A percentile compares a stretch with the other conserved stretches of the same genome.
Evolutionary conservation across 305 asterid genomes (phyloP).

Genomic region (Fraxinus angustifolia): DNA sequence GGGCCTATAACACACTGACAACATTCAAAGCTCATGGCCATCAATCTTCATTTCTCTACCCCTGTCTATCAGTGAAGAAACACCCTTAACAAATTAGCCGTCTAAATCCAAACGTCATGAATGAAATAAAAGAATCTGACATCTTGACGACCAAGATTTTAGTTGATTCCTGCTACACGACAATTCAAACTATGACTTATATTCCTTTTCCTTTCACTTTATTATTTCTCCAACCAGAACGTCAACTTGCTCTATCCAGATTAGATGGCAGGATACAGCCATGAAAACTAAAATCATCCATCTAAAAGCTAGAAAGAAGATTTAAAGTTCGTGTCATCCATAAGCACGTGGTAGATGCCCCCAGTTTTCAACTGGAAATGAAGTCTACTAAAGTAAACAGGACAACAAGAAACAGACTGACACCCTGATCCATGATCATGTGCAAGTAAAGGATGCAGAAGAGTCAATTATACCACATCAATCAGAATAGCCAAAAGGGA

Average conservation of each 20-base stretch:
- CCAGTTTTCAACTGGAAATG: not conserved
- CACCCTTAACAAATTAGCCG: slow-evolving; percentile 1
- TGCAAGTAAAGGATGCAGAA: slow-evolving; percentile 9
- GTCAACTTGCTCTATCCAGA: slow-evolving; percentile 20
- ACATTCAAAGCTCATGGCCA: slow-evolving; percentile 10
- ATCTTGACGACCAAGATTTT: not conserved
- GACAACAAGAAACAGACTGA: slow-evolving; percentile 4
- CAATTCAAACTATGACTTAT: not conserved
- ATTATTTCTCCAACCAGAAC: slow-evolving; percentile 13
- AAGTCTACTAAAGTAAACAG: slow-evolving; percentile 1
- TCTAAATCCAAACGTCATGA: not conserved
- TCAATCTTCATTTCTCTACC: slow-evolving; percentile 11
- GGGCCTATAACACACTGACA: not conserved
- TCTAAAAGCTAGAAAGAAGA: not conserved
- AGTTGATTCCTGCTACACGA: not conserved
- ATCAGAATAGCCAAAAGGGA: not conserved
- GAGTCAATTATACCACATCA: not conserved
- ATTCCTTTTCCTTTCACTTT: not conserved
- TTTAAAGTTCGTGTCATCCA: slow-evolving; percentile 5
- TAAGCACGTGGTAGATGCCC: slow-evolving; percentile 18
- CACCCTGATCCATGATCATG: not conserved
- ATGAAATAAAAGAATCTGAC: not conserved
- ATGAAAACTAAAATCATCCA: not conserved
- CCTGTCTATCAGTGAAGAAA: not conserved
- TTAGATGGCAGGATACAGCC: slow-evolving; percentile 11